phyloP scores from a whole-genome alignment of 2,329 filamentous ascomycete species.

The Metarhizium anisopliae region DNA sequence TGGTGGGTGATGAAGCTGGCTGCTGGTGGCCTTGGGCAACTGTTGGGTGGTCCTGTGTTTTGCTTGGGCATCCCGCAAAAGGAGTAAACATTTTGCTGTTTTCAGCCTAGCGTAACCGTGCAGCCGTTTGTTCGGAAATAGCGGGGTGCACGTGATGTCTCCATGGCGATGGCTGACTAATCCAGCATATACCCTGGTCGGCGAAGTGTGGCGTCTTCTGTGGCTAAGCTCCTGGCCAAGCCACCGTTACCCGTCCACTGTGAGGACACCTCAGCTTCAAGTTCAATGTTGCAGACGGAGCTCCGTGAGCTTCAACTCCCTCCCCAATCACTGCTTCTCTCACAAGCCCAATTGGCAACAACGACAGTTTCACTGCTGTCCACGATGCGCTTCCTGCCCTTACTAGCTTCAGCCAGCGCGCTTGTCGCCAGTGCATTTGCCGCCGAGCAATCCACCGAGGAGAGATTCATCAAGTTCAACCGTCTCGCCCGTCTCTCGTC shows the following conservation, averaged over 20 bases:
- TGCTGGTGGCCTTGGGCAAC: not conserved
- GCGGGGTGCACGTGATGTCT: not conserved
- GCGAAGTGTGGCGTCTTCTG: not conserved
- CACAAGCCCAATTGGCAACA: slow-evolving; percentile 6
- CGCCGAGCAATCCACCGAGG: slow-evolving; percentile 52
- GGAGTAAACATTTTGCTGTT: slow-evolving; percentile 22
- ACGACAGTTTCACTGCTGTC: slow-evolving; percentile 6
- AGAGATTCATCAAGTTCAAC: slow-evolving; percentile 65
- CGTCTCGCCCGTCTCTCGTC: slow-evolving; percentile 54
- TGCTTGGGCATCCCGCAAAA: slow-evolving; percentile 10
- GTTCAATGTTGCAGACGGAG: slow-evolving; percentile 8
- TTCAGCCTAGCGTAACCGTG: slow-evolving; percentile 12
- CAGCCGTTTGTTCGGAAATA: not conserved
- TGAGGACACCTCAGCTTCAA: slow-evolving; percentile 27
- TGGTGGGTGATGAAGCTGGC: not conserved
- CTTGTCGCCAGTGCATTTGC: slow-evolving; percentile 51
- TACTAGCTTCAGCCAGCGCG: slow-evolving; percentile 55
- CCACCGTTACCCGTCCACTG: not conserved
- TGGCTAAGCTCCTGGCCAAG: not conserved
- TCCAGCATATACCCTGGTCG: too few relatives aligned
- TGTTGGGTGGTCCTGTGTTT: slow-evolving; percentile 14
- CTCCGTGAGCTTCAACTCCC: slow-evolving; percentile 7
- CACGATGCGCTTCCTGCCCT: slow-evolving; percentile 61
- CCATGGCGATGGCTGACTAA: too few relatives aligned
- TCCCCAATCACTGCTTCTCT: not conserved